Percentiles rank a stretch among this genome's conserved stretches.
phyloP scores from a whole-genome alignment of 1,284 basidiomycete species.

The Irpex lacteus region DNA sequence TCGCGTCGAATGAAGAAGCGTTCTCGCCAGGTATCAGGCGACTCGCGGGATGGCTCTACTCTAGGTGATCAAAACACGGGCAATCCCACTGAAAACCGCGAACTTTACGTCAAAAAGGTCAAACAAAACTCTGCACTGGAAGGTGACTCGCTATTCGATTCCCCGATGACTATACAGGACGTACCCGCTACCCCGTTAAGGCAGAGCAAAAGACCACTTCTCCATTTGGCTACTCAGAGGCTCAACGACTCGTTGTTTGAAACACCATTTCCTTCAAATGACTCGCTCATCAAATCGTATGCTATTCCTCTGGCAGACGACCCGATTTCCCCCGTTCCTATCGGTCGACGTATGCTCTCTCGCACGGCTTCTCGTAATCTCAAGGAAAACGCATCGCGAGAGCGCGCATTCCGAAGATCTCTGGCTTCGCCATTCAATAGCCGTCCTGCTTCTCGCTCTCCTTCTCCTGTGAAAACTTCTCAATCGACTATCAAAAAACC shows the following conservation, averaged over 20 bases:
- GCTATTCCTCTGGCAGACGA: constrained; percentile 23
- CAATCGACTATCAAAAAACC: constrained; percentile 16
- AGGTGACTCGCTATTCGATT: not conserved
- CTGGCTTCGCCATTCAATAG: constrained; percentile 40
- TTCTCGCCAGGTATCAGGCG: constrained; percentile 33
- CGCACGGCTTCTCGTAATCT: constrained; percentile 43
- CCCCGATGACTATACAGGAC: constrained; percentile 6
- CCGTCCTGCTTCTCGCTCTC: constrained; percentile 38
- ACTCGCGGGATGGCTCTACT: not conserved
- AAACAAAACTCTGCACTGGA: constrained; percentile 14
- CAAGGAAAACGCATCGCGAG: constrained; percentile 40
- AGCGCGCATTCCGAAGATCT: constrained; percentile 9
- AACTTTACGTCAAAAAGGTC: constrained; percentile 21
- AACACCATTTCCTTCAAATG: constrained; percentile 22
- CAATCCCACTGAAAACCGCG: constrained; percentile 7
- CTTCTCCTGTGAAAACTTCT: constrained; percentile 35
- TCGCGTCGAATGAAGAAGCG: constrained; percentile 47
- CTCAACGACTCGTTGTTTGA: constrained; percentile 16
- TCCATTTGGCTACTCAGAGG: constrained; percentile 14
- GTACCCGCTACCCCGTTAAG: not conserved
- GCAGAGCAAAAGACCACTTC: not conserved
- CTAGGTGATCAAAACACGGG: constrained; percentile 14
- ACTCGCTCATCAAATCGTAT: constrained; percentile 17
- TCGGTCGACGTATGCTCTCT: constrained; percentile 41
- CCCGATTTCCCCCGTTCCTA: constrained; percentile 40